Base-by-base conservation (phyloP, 257 asterid genomes). In the Forsythia viridissima region DNA sequence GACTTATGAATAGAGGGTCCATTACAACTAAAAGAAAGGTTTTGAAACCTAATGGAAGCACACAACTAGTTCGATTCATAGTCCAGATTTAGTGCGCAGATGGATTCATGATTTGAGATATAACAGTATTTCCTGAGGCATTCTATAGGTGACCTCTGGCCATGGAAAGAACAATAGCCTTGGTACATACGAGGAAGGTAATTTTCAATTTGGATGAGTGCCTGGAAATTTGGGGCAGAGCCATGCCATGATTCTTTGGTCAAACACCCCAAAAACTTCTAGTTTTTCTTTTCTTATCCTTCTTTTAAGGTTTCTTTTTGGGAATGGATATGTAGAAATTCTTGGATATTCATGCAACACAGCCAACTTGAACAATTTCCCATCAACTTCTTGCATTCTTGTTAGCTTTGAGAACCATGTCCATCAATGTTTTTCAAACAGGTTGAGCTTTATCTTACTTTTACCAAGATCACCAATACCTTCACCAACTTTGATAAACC, bases 21-120 rank as follows among this genome's bases (percentile, higher is more conserved):
- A 74, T 74, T n/a, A 52, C 55, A 63, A 59, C 61, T 12, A 59
- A 63, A 41, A 57, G 8, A 40, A 63, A 48, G 16, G 69, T 42
- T 73, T 24, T 6, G 34, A 71, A 77, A 71, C 74, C 72, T 21
- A 46, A 12, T 5, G 34, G 67, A 57, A 57, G 66, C 24, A 72
- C n/a, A 72, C 18, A 38, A 43, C 4, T 20, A 6, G 42, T 48
- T 37, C 15, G 4, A 63, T 55, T 42, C 11, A 37, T 6, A 66
- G 4, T 42, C 51, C 48, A 34, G 13, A 63, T 41, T 63, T 12
- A 41, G 16, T 13, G 37, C 65, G 15, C 16, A 1, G 70, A 30
- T 4, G 41, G 66, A 73, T 30, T 34, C 20, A 38, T 40, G 75
- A 38, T 36, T n/a, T 40, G 46, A 8, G 6, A 13, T 73, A 46